A percentile compares a stretch with the other conserved stretches of the same genome.
Conservation (phyloP, 208 protist genomes). For the Wallacemonas collosoma region DNA sequence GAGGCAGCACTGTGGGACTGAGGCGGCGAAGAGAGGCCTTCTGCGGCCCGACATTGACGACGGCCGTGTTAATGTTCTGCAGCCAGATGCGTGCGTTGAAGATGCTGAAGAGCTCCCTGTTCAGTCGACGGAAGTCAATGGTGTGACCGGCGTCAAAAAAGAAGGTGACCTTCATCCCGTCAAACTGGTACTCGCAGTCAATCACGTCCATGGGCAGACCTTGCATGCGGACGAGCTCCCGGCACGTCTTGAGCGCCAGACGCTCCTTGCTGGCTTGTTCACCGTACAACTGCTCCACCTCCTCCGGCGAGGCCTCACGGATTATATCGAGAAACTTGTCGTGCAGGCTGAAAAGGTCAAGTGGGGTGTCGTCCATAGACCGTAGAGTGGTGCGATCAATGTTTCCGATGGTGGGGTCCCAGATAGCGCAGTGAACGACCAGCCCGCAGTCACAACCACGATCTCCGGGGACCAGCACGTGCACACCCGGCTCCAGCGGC, state of each 20-base stretch:
- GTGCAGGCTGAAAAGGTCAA: conserved; percentile 33
- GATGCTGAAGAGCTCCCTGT: conserved; percentile 77
- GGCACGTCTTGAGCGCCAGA: conserved; percentile 67
- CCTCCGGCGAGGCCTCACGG: conserved; percentile 63
- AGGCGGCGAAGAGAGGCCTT: conserved; percentile 25
- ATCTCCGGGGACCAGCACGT: conserved; percentile 86
- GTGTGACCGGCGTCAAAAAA: conserved; percentile 68
- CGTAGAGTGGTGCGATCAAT: conserved; percentile 21
- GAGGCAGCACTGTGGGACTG: no score
- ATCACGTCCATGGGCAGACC: conserved; percentile 74
- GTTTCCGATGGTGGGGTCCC: conserved; percentile 29
- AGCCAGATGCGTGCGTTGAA: conserved; percentile 92
- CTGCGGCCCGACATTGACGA: conserved; percentile 50
- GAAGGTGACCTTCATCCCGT: conserved; percentile 90
- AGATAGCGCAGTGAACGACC: conserved; percentile 61
- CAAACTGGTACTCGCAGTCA: conserved; percentile 90
- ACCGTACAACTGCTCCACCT: conserved; percentile 57
- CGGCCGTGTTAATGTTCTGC: conserved; percentile 70
- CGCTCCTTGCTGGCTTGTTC: conserved; percentile 70
- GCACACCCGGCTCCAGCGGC: conserved; percentile 37
- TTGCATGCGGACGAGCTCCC: conserved; percentile 44
- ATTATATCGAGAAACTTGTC: conserved; percentile 45
- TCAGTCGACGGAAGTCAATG: conserved; percentile 82
- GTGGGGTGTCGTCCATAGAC: conserved; percentile 16
- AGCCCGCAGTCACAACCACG: conserved; percentile 79